Conservation (phyloP, 805 yeast genomes). For the Kuraishia borneana region DNA sequence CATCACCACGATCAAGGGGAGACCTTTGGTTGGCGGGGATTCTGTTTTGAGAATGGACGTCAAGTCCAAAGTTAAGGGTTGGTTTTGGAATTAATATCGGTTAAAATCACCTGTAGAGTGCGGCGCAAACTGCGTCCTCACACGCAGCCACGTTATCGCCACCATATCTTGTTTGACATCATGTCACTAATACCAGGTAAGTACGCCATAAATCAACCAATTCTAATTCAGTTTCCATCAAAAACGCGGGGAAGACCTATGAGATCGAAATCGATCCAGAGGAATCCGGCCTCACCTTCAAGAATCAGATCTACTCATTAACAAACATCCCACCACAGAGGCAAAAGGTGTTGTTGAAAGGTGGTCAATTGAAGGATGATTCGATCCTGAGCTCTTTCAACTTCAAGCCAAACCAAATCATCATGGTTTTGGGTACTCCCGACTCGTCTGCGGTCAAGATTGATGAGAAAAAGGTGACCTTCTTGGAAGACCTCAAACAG, state of each 20-base stretch:
- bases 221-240: slow-evolving; percentile 33
- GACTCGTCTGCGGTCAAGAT: slow-evolving; percentile 37
- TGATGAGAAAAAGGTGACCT: slow-evolving; percentile 44
- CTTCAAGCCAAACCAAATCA: slow-evolving; percentile 51
- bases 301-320: slow-evolving; percentile 53
- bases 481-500: slow-evolving; percentile 58
- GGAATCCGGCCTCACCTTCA: slow-evolving; percentile 53
- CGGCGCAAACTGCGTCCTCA: too few species aligned
- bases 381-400: slow-evolving; percentile 34
- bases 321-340: slow-evolving; percentile 83
- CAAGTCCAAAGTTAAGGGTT: slow-evolving; percentile 1
- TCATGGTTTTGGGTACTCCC: slow-evolving; percentile 92
- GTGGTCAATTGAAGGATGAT: slow-evolving; percentile 78
- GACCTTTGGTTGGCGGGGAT: slow-evolving; percentile 43
- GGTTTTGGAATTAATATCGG: slow-evolving; percentile 6
- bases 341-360: slow-evolving; percentile 83
- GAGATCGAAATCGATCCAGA: slow-evolving; percentile 41
- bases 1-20: slow-evolving; percentile 42
- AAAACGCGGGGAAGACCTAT: slow-evolving; percentile 61
- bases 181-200: too few species aligned
- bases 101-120: too few species aligned
- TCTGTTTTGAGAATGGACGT: slow-evolving; percentile 26
- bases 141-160: too few species aligned
- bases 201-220: too few species aligned
- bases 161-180: too few species aligned